Conservation (phyloP, 805 yeast species). For the Groenewaldozyma tartarivorans region DNA sequence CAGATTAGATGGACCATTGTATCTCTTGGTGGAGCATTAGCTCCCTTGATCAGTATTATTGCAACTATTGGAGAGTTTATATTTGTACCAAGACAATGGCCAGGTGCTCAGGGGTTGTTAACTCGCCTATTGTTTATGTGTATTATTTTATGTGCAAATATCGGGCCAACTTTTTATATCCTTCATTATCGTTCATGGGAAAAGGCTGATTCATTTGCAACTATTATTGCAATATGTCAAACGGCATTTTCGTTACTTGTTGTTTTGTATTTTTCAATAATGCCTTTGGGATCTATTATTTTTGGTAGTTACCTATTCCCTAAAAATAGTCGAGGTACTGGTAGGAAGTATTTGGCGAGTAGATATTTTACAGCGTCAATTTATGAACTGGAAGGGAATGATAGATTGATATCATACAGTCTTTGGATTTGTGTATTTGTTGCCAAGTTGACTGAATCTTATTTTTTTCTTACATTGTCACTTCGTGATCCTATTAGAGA, state of each 20-base stretch:
- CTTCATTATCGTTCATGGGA: conserved; percentile 32
- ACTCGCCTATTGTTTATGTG: conserved; percentile 76
- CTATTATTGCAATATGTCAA: conserved; percentile 61
- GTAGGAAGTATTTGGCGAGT: conserved; percentile 77
- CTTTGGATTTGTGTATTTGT: conserved; percentile 83
- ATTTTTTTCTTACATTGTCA: conserved; percentile 82
- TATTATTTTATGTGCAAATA: conserved; percentile 41
- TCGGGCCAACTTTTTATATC: conserved; percentile 46
- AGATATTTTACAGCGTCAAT: conserved; percentile 94
- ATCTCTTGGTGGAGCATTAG: conserved; percentile 88
- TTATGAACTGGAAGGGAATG: conserved; percentile 72
- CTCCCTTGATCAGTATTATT: conserved; percentile 64
- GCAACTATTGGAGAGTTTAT: conserved; percentile 92
- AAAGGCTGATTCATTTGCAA: conserved; percentile 37
- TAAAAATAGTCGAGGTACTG: conserved; percentile 44
- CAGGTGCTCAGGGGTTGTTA: conserved; percentile 93
- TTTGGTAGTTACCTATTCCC: conserved; percentile 70
- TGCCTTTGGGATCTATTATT: conserved; percentile 95
- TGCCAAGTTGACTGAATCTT: conserved; percentile 86
- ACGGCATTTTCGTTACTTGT: conserved; percentile 85
- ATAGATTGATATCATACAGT: conserved; percentile 91
- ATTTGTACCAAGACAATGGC: conserved; percentile 96
- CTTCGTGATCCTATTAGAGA: conserved; percentile 92
- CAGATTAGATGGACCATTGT: conserved; percentile 90
- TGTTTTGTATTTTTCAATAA: conserved; percentile 75